Percentiles rank a stretch among this genome's conserved stretches.
Evolutionary conservation across 495 filamentous ascomycete species (phyloP).

Genomic region (Hyaloscypha bicolor): DNA sequence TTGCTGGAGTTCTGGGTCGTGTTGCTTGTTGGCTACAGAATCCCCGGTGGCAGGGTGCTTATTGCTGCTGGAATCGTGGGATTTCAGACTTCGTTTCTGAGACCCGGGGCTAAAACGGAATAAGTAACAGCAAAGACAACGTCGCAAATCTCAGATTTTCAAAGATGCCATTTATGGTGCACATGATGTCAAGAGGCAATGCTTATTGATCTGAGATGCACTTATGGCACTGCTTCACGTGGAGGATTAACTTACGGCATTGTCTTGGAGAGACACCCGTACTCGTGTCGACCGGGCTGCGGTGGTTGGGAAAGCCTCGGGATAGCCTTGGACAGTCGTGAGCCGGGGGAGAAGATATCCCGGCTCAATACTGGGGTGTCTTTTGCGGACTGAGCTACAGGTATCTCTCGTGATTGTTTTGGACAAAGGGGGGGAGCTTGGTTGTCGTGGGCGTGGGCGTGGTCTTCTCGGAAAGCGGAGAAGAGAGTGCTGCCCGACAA

Average conservation of each 20-base stretch:
- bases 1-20: not conserved
- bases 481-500: too few relatives aligned
- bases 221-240: not conserved
- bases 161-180: not conserved
- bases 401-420: too few relatives aligned
- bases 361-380: too few relatives aligned
- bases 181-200: not conserved
- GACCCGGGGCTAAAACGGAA: not conserved
- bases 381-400: too few relatives aligned
- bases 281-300: too few relatives aligned
- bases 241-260: not conserved
- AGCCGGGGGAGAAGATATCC: too few relatives aligned
- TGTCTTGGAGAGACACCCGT: too few relatives aligned
- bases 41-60: not conserved
- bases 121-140: not conserved
- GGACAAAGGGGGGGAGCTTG: too few relatives aligned
- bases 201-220: not conserved
- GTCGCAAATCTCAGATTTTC: not conserved
- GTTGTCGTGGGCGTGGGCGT: too few relatives aligned
- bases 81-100: slow-evolving; percentile 2
- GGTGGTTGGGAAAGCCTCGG: too few relatives aligned
- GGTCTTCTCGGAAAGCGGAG: too few relatives aligned
- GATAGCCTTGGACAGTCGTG: too few relatives aligned
- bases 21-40: not conserved
- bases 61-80: not conserved